Base-by-base conservation (phyloP, 176 grass and related monocot species). In the Ensete ventricosum region DNA sequence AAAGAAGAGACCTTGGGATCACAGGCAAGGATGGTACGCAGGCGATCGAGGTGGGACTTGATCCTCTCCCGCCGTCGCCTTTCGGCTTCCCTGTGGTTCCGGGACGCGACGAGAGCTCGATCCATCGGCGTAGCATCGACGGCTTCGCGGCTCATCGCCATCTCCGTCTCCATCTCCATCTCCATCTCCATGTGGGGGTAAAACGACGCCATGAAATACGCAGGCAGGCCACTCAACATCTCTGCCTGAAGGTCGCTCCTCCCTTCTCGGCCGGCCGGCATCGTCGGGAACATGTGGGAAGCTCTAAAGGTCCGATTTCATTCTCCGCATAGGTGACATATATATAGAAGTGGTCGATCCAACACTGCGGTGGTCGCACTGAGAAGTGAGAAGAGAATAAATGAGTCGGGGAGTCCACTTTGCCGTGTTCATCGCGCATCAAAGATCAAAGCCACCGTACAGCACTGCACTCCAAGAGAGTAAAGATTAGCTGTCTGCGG, bases 51-150 rank as follows among this genome's bases (percentile, higher is more conserved):
- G 63, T 99, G 95, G 0, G 86, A 99, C 83, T 99, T 99, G 88
- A 99, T 99, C 69, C 95, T 85, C 88, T 99, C 95, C 48, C 95
- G 82, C 17, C 95, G 85, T 9, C 95, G 95, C 79, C 90, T 87
- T 82, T 99, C 95, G 16, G 95, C 95, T 82, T 99, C 95, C 20
- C 95, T 82, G 81, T 99, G 95, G 89, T 94, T 99, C 57, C 84
- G 83, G 22, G 91, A 91, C 3, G 95, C 90, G 1, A 84, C 67
- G 2, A 99, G 73, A 0, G 88, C 88, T 6, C 90, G 95, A 83
- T 99, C 95, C 50, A 55, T 73, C 20, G 11, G 71, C 9, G 9
- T 19, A 4, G 52, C 12, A 10, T 54, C 71, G 51, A 10, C 20
- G 12, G n/a, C 49, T 9, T 20, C 70, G 10, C 19, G 19, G 50